Evolutionary conservation across 139 green algal genomes (phyloP).

Genomic region (Chlamydomonas applanata): DNA sequence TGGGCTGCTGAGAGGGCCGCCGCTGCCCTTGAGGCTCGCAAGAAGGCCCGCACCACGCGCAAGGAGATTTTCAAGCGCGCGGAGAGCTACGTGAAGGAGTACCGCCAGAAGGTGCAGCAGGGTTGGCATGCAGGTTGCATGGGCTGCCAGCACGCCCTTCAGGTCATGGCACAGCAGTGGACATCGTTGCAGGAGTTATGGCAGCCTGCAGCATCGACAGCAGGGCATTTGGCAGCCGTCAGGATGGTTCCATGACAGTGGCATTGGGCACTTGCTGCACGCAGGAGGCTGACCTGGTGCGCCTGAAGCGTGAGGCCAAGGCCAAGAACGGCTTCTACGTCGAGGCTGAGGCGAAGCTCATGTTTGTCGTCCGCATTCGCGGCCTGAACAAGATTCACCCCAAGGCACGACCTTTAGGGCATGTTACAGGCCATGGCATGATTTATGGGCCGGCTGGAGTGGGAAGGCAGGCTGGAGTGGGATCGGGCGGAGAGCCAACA

Average conservation of each 20-base stretch:
- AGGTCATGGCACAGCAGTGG: neutral
- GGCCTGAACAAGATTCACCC: slow-evolving; percentile 96
- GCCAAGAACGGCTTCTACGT: slow-evolving; percentile 92
- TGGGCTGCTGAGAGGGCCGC: slow-evolving; percentile 74
- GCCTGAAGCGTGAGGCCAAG: slow-evolving; percentile 91
- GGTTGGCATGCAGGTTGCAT: neutral
- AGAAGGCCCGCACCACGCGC: slow-evolving; percentile 61
- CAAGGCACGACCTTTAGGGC: slow-evolving; percentile 49
- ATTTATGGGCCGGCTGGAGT: neutral
- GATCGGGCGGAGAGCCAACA: neutral
- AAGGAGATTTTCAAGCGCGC: slow-evolving; percentile 95
- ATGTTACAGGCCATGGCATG: neutral
- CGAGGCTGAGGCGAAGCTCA: slow-evolving; percentile 89
- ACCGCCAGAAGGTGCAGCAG: slow-evolving; percentile 79
- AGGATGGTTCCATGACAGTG: no score
- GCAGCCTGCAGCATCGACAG: neutral
- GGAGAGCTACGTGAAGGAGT: slow-evolving; percentile 98
- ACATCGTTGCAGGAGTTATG: neutral
- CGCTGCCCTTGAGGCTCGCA: slow-evolving; percentile 59
- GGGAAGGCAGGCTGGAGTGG: neutral
- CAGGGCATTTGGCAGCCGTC: no score
- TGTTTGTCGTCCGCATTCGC: slow-evolving; percentile 96
- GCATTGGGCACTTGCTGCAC: neutral
- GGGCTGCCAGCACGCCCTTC: neutral
- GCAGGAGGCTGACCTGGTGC: slow-evolving; percentile 92